Evolutionary conservation across 176 grass and related monocot species (phyloP).

Genomic region (Saccharum officinarum): DNA sequence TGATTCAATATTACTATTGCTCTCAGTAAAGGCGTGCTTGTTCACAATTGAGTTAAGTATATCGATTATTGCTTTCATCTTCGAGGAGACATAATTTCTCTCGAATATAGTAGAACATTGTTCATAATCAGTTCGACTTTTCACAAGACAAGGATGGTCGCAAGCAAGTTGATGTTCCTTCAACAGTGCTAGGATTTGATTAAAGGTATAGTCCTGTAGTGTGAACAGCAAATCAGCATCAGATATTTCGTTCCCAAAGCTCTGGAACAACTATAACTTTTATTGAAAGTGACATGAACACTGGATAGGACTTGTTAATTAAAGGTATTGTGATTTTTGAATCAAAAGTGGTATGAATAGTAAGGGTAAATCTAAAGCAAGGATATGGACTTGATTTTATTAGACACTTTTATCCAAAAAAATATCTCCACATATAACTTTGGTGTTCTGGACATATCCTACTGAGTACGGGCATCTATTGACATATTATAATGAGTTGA

Average conservation of each 20-base stretch:
- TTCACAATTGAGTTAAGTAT: constrained; percentile 45
- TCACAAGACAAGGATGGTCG: constrained; percentile 68
- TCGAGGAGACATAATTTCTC: constrained; percentile 72
- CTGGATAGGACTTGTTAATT: neutral
- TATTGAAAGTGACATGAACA: neutral
- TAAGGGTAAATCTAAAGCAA: neutral
- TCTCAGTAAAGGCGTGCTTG: neutral
- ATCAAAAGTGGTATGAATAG: neutral
- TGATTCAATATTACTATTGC: constrained; percentile 13
- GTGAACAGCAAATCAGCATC: neutral
- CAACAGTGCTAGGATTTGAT: neutral
- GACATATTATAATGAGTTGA: neutral
- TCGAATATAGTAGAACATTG: constrained; percentile 33
- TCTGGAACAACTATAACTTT: neutral
- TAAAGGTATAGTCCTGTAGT: neutral
- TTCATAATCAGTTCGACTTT: constrained; percentile 36
- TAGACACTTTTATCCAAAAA: neutral
- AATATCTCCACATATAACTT: neutral
- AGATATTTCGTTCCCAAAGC: neutral
- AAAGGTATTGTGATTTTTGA: neutral
- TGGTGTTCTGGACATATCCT: neutral
- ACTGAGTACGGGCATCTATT: neutral
- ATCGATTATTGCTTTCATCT: constrained; percentile 53
- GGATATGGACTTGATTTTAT: neutral
- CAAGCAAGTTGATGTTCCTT: constrained; percentile 76